Percentiles rank a stretch among this genome's conserved stretches.
These are phyloP conservation scores for Pilasporangium apinafurcum DNA, from an alignment of 352 stramenopile species.

Conservation along the genomic window DNA sequence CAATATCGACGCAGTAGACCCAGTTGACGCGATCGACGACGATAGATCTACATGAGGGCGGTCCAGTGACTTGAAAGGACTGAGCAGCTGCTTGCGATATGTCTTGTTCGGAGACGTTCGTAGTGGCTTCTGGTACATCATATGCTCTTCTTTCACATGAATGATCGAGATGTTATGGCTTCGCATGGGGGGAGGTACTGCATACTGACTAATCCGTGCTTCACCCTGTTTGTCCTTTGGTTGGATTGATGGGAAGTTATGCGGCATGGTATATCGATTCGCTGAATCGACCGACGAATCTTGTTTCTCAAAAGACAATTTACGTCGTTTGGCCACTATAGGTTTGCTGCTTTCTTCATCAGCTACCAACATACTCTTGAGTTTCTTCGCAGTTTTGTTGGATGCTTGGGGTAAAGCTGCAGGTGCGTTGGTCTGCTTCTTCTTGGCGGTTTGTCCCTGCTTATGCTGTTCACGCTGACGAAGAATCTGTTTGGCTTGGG, in stretches of 20 bases:
- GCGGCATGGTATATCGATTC: neutral
- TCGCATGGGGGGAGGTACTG: too few species aligned
- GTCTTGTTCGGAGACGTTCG: too few species aligned
- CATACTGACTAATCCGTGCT: too few species aligned
- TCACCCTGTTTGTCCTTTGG: too few species aligned
- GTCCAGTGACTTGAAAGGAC: constrained; percentile 25
- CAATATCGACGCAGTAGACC: constrained; percentile 26
- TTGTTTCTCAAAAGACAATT: constrained; percentile 22
- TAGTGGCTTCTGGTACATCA: too few species aligned
- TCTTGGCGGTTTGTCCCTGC: neutral
- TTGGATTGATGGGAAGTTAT: constrained; percentile 4
- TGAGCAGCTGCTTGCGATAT: constrained; percentile 3
- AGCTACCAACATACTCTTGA: constrained; percentile 20
- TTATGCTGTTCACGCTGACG: constrained; percentile 23
- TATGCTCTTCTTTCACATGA: too few species aligned
- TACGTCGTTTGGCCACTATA: constrained; percentile 29
- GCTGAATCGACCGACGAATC: constrained; percentile 1
- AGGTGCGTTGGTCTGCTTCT: constrained; percentile 9
- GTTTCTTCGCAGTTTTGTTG: too few species aligned
- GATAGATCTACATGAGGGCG: constrained; percentile 38
- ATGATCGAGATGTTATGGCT: too few species aligned
- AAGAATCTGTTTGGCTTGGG: constrained; percentile 44
- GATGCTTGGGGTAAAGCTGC: constrained; percentile 13
- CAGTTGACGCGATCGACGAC: constrained; percentile 63
- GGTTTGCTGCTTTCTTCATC: constrained; percentile 7